phyloP scores from a whole-genome alignment of 495 filamentous ascomycete species.

The Xylaria acuta region DNA sequence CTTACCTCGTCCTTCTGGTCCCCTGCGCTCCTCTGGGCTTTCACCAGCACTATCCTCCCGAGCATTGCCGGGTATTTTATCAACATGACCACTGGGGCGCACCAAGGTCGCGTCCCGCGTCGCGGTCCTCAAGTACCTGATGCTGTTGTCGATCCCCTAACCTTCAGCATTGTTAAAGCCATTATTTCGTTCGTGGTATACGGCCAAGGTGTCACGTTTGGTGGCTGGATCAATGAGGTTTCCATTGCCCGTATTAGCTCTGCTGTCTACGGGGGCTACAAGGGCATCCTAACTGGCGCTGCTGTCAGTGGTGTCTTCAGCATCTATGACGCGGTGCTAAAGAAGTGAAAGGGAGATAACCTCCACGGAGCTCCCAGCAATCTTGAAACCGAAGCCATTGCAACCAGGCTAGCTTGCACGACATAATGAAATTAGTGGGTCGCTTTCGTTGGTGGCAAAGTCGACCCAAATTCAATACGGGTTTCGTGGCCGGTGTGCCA shows the following conservation, averaged over 20 bases:
- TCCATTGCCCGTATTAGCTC: slow-evolving; percentile 67
- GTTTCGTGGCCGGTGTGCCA: slow-evolving; percentile 23
- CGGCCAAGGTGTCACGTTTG: slow-evolving; percentile 69
- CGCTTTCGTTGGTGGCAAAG: slow-evolving; percentile 16
- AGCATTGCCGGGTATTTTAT: slow-evolving; percentile 79
- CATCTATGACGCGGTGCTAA: slow-evolving; percentile 84
- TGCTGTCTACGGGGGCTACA: slow-evolving; percentile 73
- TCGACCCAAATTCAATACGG: slow-evolving; percentile 8
- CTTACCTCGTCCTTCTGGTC: slow-evolving; percentile 82
- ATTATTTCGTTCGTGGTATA: slow-evolving; percentile 81
- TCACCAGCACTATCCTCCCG: slow-evolving; percentile 74
- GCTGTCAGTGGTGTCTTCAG: slow-evolving; percentile 72
- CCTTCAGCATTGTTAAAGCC: slow-evolving; percentile 87
- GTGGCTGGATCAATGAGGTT: slow-evolving; percentile 62
- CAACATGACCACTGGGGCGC: slow-evolving; percentile 68
- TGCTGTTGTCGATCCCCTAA: slow-evolving; percentile 78
- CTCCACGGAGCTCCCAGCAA: not conserved
- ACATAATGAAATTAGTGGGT: not conserved
- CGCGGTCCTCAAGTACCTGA: slow-evolving; percentile 43
- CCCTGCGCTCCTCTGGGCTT: slow-evolving; percentile 76
- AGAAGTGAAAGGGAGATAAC: slow-evolving; percentile 57
- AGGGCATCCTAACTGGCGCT: slow-evolving; percentile 73
- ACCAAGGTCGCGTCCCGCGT: slow-evolving; percentile 37
- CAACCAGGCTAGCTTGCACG: not conserved
- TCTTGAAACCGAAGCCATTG: not conserved